Conservation (phyloP, 1,284 basidiomycete species). For the Tilletia horrida region DNA sequence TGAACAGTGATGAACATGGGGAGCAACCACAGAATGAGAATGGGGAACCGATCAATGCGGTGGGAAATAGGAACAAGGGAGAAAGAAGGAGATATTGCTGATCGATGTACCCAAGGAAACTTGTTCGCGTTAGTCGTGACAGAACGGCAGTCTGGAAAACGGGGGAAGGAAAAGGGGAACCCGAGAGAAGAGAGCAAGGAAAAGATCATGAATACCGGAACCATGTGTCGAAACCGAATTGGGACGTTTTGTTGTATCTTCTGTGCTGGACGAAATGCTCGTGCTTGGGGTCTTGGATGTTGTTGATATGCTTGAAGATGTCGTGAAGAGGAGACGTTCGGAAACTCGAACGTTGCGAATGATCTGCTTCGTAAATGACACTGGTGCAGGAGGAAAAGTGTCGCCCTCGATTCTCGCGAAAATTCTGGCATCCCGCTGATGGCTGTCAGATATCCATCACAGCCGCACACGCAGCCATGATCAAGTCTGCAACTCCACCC, state of each 20-base stretch:
- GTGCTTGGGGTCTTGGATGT: background rate
- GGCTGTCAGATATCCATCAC: slow-evolving; percentile 38
- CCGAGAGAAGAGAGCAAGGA: no score
- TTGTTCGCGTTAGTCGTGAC: no score
- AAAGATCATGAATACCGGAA: no score
- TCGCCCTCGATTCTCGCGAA: background rate
- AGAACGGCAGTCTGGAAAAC: no score
- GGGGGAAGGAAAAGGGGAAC: no score
- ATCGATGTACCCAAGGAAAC: no score
- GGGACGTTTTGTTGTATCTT: background rate
- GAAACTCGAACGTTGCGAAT: no score
- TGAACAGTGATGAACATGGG: no score
- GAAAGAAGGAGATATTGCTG: background rate
- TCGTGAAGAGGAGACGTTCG: no score
- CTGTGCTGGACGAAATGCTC: background rate
- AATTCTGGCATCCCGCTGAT: background rate
- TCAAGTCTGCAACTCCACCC: slow-evolving; percentile 34
- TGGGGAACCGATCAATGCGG: background rate
- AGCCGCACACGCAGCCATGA: slow-evolving; percentile 33
- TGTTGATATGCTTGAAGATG: no score
- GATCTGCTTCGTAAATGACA: background rate
- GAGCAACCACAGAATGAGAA: background rate
- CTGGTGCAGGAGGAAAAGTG: background rate
- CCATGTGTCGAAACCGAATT: no score
- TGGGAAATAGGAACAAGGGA: background rate